Evolutionary conservation across 768 basidiomycete genomes (phyloP), one percentile per base, ranked within the genome.

Genomic region (Pholiota conissans): DNA sequence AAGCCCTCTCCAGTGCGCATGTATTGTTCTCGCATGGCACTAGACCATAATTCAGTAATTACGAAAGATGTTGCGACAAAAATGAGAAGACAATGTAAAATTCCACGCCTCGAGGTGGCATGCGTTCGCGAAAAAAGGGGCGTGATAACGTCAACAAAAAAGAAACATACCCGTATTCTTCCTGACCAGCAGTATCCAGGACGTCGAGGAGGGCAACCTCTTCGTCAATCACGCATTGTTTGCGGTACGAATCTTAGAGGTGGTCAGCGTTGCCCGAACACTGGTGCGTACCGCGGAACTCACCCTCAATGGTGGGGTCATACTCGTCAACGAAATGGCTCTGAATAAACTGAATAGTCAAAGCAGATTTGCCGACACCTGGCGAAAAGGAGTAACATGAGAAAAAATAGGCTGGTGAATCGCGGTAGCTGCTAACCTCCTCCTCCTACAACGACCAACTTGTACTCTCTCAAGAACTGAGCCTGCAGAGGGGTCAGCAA

Each of bases 1-100:
- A 98, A 98, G 10, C 95, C 96, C 74, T 98, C 95, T 59, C 96
- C 96, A 26, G 95, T 94, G 52, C 95, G 87, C 95, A 98, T 98
- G 78, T 98, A 98, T 69, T 98, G 96, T 69, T 98, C 96, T 47
- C 96, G 89, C 96, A 98, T 98, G 22, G 96, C 96, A 57, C 93
- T 95, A 58, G 18, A 39, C 29, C 20, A 22, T 28, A 29, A 29
- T 10, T 39, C 3, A 49, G 10, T 49, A 40, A 27, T 16, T 35
- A 29, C 37, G 4, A 20, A 28, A 37, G 47, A 4, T 22, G 6
- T n/a, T 27, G 5, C 32, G 20, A 37, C 35, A 30, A 26, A 45
- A 18, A 50, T 18, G n/a, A 16, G 26, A n/a, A 32, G 39, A n/a
- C 3, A 42, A 45, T 30, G 37, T 16, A 20, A 28, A 46, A 39